Evolutionary conservation across 129 eudicot species (phyloP).

Genomic region (Helianthus annuus): HanXRQr2.0-SUNRISE NC_035437.2:172102626-172103125

Average conservation of each 20-base stretch:
- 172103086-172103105: slow-evolving; percentile 94
- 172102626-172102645: slow-evolving; percentile 73
- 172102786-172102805: slow-evolving; percentile 76
- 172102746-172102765: slow-evolving; percentile 79
- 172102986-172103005: slow-evolving; percentile 82
- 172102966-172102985: slow-evolving; percentile 59
- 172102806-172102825: slow-evolving; percentile 78
- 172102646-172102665: slow-evolving; percentile 75
- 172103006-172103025: slow-evolving; percentile 64
- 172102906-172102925: slow-evolving; percentile 52
- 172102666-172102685: slow-evolving; percentile 91
- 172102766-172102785: slow-evolving; percentile 55
- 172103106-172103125: slow-evolving; percentile 75
- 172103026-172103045: slow-evolving; percentile 64
- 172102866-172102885: slow-evolving; percentile 55
- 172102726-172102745: slow-evolving; percentile 68
- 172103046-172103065: slow-evolving; percentile 42
- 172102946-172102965: slow-evolving; percentile 36
- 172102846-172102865: slow-evolving; percentile 81
- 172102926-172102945: slow-evolving; percentile 40
- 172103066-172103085: slow-evolving; percentile 28
- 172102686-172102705: slow-evolving; percentile 67
- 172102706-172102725: slow-evolving; percentile 69
- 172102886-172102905: slow-evolving; percentile 63
- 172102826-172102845: slow-evolving; percentile 78